Conservation (phyloP, 2,329 filamentous ascomycete species). For the Sarocladium strictum region DNA sequence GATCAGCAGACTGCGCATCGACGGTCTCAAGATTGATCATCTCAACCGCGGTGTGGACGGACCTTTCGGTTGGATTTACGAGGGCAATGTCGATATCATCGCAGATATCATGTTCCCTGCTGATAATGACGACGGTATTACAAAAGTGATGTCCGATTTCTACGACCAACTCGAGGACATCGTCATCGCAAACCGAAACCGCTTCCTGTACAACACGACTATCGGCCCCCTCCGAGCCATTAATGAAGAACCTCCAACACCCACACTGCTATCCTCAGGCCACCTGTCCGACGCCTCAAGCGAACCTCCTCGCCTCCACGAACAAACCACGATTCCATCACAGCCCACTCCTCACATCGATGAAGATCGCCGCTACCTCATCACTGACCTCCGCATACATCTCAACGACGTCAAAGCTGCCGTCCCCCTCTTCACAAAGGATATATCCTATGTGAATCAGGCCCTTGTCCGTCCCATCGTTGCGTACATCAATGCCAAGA, state of each 20-base stretch:
- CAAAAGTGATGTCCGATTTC: conserved; percentile 93
- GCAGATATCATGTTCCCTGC: conserved; percentile 92
- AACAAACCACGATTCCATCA: background rate
- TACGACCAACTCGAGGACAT: conserved; percentile 94
- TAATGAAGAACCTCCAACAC: background rate
- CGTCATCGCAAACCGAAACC: conserved; percentile 70
- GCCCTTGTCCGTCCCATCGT: conserved; percentile 93
- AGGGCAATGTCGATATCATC: conserved; percentile 94
- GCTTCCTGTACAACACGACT: conserved; percentile 47
- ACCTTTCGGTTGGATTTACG: conserved; percentile 95
- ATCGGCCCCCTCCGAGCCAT: conserved; percentile 11
- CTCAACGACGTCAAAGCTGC: conserved; percentile 91
- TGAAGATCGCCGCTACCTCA: conserved; percentile 71
- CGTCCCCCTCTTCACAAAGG: conserved; percentile 85
- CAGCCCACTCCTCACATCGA: conserved; percentile 18
- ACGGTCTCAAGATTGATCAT: conserved; percentile 91
- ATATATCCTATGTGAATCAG: conserved; percentile 94
- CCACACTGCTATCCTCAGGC: conserved; percentile 16
- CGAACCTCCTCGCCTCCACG: conserved; percentile 1
- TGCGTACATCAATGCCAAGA: conserved; percentile 93
- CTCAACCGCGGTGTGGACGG: conserved; percentile 89
- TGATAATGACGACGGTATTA: conserved; percentile 81
- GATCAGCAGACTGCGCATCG: conserved; percentile 85
- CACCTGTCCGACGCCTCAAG: conserved; percentile 3
- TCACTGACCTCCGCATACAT: conserved; percentile 93